phyloP scores from a whole-genome alignment of 2,329 filamentous ascomycete genomes.

The Teratosphaeria viscida region DNA sequence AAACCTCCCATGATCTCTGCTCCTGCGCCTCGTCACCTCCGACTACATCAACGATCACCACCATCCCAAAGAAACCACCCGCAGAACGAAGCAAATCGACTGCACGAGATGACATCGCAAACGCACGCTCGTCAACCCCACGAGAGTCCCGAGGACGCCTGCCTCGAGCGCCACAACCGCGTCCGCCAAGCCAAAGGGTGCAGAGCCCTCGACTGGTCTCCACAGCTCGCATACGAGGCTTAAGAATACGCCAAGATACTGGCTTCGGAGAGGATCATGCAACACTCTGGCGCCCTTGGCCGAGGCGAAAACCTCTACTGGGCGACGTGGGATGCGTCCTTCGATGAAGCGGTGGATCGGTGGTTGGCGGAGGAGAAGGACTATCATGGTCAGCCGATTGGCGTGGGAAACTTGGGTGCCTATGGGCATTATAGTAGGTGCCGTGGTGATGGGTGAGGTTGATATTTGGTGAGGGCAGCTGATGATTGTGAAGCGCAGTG shows the following conservation, averaged over 20 bases:
- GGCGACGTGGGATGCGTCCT: slow-evolving; percentile 10
- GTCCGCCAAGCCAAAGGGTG: slow-evolving; percentile 2
- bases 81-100: background rate
- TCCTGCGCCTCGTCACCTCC: background rate
- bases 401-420: slow-evolving; percentile 24
- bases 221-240: slow-evolving; percentile 7
- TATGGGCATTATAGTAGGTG: slow-evolving; percentile 24
- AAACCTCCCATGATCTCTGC: background rate
- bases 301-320: slow-evolving; percentile 27
- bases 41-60: background rate
- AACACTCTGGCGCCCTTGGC: slow-evolving; percentile 11
- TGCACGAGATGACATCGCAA: background rate
- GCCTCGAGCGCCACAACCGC: slow-evolving; percentile 5
- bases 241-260: slow-evolving; percentile 6
- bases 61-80: background rate
- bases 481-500: background rate
- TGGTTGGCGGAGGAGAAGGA: slow-evolving; percentile 27
- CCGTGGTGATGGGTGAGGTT: no score
- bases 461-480: background rate
- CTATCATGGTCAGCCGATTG: slow-evolving; percentile 27
- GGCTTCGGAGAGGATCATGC: slow-evolving; percentile 3
- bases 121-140: background rate
- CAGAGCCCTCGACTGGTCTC: slow-evolving; percentile 4
- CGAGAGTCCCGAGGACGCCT: background rate
- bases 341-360: slow-evolving; percentile 19